A percentile compares a stretch with the other conserved stretches of the same genome.
Conservation (phyloP, 352 stramenopile species). For the Pythium dissimile region DNA sequence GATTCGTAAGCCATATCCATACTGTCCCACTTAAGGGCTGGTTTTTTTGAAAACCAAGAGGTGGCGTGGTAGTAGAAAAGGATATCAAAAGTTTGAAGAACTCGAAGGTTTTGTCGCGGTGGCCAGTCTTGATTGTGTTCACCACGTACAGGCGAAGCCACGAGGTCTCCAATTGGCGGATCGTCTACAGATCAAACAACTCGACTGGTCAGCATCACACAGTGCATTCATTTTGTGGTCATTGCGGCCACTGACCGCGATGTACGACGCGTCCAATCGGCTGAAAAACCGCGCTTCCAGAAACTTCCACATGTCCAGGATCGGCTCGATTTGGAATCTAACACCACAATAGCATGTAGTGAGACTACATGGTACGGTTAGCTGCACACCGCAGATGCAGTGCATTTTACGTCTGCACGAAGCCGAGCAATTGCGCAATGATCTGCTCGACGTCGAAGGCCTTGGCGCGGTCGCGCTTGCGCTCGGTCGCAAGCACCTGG, state of each 20-base stretch:
- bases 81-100: conserved; percentile 72
- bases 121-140: conserved; percentile 67
- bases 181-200: conserved; percentile 31
- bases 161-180: conserved; percentile 63
- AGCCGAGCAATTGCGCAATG: conserved; percentile 55
- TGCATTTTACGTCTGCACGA: conserved; percentile 55
- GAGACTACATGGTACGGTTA: neutral
- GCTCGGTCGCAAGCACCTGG: conserved; percentile 66
- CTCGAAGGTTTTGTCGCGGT: conserved; percentile 63
- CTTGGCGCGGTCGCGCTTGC: conserved; percentile 64
- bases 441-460: conserved; percentile 82
- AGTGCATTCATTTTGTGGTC: neutral
- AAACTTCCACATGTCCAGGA: conserved; percentile 81
- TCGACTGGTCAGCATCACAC: neutral
- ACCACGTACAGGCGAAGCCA: conserved; percentile 74
- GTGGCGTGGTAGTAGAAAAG: no score
- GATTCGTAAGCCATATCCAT: neutral
- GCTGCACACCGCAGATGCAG: neutral
- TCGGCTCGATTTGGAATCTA: conserved; percentile 74
- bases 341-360: neutral
- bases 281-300: conserved; percentile 77
- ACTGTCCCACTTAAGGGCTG: no score
- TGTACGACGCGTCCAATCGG: conserved; percentile 71
- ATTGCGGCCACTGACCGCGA: no score
- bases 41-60: no score